These are phyloP conservation scores for Russula olivacea DNA, from an alignment of 768 basidiomycete species.

Conservation along the genomic window DNA sequence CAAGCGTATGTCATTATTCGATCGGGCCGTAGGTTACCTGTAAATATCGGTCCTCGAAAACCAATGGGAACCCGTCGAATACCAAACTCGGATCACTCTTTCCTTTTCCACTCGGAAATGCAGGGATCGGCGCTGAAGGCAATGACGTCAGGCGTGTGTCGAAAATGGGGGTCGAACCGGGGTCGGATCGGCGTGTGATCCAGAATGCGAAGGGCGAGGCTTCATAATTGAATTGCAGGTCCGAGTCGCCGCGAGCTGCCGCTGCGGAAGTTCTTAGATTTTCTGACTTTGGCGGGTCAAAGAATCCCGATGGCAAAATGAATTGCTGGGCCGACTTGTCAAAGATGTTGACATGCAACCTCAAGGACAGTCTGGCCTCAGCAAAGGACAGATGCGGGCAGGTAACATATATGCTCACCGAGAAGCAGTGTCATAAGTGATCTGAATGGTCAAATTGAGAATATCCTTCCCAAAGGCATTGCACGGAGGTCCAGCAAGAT, in stretches of 20 bases:
- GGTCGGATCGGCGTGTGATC: constrained; percentile 64
- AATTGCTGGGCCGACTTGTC: constrained; percentile 60
- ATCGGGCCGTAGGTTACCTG: constrained; percentile 49
- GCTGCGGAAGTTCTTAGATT: constrained; percentile 30
- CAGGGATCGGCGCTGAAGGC: constrained; percentile 52
- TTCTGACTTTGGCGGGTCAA: constrained; percentile 35
- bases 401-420: constrained; percentile 33
- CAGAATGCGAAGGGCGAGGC: constrained; percentile 68
- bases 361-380: constrained; percentile 34
- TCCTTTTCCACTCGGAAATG: constrained; percentile 39
- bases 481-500: constrained; percentile 51
- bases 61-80: constrained; percentile 58
- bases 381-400: not conserved
- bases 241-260: constrained; percentile 33
- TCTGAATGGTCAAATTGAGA: constrained; percentile 51
- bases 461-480: constrained; percentile 62
- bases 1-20: not conserved
- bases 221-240: constrained; percentile 65
- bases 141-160: constrained; percentile 63
- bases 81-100: constrained; percentile 43
- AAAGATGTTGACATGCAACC: constrained; percentile 62
- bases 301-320: constrained; percentile 52
- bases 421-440: constrained; percentile 55
- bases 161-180: constrained; percentile 52
- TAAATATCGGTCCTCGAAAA: constrained; percentile 78